Evolutionary conservation across 176 grass and related monocot genomes (phyloP).

Genomic region (Calamus simplicifolius): DNA sequence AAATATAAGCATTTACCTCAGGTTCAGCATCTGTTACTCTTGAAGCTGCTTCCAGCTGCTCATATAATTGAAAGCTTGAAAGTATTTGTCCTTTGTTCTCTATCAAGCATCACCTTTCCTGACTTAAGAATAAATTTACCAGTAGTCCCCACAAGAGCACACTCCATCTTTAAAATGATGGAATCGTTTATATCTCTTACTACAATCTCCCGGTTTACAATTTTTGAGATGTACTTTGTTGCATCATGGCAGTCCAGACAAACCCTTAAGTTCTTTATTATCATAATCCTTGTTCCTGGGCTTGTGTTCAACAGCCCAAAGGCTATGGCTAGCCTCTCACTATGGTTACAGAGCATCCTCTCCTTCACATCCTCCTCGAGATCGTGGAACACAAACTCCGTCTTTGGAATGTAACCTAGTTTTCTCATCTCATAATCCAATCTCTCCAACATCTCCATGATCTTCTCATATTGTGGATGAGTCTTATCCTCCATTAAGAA

Average conservation of each 20-base stretch:
- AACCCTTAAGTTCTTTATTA: slow-evolving; percentile 64
- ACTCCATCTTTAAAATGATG: slow-evolving; percentile 50
- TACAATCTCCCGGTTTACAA: slow-evolving; percentile 29
- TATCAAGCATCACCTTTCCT: no score
- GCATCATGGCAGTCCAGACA: slow-evolving; percentile 45
- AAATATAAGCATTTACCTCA: no score
- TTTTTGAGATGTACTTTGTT: slow-evolving; percentile 41
- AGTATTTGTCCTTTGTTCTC: no score
- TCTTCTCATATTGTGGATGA: slow-evolving; percentile 44
- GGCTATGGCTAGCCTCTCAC: slow-evolving; percentile 53
- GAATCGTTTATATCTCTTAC: slow-evolving; percentile 44
- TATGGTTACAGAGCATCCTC: slow-evolving; percentile 42
- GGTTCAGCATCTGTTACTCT: no score
- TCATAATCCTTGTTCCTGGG: slow-evolving; percentile 41
- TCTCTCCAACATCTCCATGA: slow-evolving; percentile 21
- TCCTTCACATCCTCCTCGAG: slow-evolving; percentile 53
- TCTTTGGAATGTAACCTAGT: slow-evolving; percentile 44
- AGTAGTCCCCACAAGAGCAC: slow-evolving; percentile 54
- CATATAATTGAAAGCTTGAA: no score
- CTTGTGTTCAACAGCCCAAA: slow-evolving; percentile 45
- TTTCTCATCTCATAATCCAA: slow-evolving; percentile 43
- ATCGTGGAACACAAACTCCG: slow-evolving; percentile 58
- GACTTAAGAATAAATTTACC: slow-evolving; percentile 23
- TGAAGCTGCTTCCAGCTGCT: no score
- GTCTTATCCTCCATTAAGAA: slow-evolving; percentile 61